Evolutionary conservation across 306 rosid species (phyloP).

Genomic region (Fragaria ananassa): DNA sequence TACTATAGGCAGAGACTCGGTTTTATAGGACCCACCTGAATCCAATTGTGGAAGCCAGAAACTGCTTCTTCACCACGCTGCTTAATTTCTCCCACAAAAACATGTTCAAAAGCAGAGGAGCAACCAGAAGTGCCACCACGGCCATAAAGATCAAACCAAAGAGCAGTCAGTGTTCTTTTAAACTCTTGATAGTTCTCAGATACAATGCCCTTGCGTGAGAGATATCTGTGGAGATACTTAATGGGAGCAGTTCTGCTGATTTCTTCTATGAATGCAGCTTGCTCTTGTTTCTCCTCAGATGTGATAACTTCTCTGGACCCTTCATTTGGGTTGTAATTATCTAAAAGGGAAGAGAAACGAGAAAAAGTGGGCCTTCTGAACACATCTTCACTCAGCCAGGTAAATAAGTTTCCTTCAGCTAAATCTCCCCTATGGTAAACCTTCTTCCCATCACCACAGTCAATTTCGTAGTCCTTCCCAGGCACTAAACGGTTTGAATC

Average conservation of each 20-base stretch:
- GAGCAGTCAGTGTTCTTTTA: constrained; percentile 50
- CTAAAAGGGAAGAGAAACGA: constrained; percentile 85
- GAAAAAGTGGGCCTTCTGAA: constrained; percentile 73
- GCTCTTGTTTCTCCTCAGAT: constrained; percentile 92
- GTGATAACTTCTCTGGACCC: constrained; percentile 85
- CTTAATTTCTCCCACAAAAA: constrained; percentile 93
- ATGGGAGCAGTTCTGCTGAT: constrained; percentile 92
- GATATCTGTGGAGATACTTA: constrained; percentile 78
- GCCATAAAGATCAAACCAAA: constrained; percentile 91
- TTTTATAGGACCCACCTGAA: constrained; percentile 56
- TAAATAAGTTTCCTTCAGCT: constrained; percentile 75
- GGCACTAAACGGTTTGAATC: constrained; percentile 75
- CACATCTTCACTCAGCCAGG: constrained; percentile 61
- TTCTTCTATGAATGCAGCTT: constrained; percentile 87
- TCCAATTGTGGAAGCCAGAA: constrained; percentile 97
- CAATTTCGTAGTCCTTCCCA: constrained; percentile 84
- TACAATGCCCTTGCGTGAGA: constrained; percentile 55
- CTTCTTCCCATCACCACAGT: constrained; percentile 92
- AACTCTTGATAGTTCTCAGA: constrained; percentile 62
- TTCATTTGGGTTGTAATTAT: constrained; percentile 79
- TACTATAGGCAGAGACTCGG: not conserved
- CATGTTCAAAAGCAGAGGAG: constrained; percentile 97
- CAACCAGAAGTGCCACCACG: constrained; percentile 85
- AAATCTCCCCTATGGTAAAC: constrained; percentile 61
- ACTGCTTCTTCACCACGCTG: constrained; percentile 51